Conservation (phyloP, 1,284 basidiomycete species). For the Sanghuangporus weigelae region DNA sequence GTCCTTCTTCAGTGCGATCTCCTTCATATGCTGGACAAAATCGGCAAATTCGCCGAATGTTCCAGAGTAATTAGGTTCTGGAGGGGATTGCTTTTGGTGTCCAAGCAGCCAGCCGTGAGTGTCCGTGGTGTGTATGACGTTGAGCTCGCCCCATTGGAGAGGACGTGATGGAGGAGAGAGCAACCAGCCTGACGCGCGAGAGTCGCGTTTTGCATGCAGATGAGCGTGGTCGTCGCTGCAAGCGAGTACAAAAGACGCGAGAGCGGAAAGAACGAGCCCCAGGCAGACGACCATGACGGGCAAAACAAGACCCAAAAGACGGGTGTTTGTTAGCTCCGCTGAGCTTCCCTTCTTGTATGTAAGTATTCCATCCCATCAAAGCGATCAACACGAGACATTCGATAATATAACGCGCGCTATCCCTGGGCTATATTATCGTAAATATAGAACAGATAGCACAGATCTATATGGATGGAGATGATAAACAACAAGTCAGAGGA, state of each 20-base stretch:
- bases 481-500: too few species aligned
- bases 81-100: constrained; percentile 62
- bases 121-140: constrained; percentile 79
- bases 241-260: neutral
- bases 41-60: constrained; percentile 78
- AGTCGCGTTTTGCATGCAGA: constrained; percentile 34
- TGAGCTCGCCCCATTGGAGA: constrained; percentile 74
- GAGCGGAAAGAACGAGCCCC: neutral
- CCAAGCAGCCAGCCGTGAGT: constrained; percentile 78
- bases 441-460: too few species aligned
- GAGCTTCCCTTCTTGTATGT: too few species aligned
- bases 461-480: too few species aligned
- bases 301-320: too few species aligned
- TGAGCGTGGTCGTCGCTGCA: constrained; percentile 32
- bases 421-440: too few species aligned
- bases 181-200: constrained; percentile 42
- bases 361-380: too few species aligned
- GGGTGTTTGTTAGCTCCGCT: too few species aligned
- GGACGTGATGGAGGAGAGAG: constrained; percentile 53
- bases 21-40: constrained; percentile 79
- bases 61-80: constrained; percentile 67
- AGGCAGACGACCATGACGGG: neutral
- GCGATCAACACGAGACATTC: too few species aligned
- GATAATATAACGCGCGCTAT: too few species aligned
- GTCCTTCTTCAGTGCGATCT: constrained; percentile 53